Evolutionary conservation across 192 early-diverging fungal species (phyloP).

Genomic region (Dissophora ornata): DNA sequence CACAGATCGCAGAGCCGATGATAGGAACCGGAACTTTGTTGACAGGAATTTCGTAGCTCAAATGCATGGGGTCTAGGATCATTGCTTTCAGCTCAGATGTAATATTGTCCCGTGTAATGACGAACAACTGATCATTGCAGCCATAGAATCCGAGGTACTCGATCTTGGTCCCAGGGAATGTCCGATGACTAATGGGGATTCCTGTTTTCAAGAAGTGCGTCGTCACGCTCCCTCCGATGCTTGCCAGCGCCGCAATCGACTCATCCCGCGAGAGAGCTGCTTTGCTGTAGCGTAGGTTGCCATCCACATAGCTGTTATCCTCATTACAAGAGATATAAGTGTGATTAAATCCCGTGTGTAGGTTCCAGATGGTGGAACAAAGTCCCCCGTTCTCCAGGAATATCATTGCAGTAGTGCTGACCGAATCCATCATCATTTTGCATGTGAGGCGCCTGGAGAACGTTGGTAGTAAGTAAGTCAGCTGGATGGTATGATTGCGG

Average conservation of each 20-base stretch:
- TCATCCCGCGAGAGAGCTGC: slow-evolving; percentile 43
- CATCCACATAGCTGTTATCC: slow-evolving; percentile 29
- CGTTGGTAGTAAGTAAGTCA: slow-evolving; percentile 40
- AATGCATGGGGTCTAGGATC: slow-evolving; percentile 33
- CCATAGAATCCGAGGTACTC: slow-evolving; percentile 39
- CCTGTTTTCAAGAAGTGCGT: slow-evolving; percentile 46
- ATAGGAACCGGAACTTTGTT: slow-evolving; percentile 38
- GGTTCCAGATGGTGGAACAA: slow-evolving; percentile 47
- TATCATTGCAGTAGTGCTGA: slow-evolving; percentile 44
- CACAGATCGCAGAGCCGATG: slow-evolving; percentile 15
- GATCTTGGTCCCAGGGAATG: slow-evolving; percentile 35
- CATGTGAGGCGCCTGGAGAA: slow-evolving; percentile 42
- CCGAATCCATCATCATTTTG: slow-evolving; percentile 51
- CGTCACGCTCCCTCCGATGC: slow-evolving; percentile 38
- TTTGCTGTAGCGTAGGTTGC: slow-evolving; percentile 39
- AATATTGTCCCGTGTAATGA: slow-evolving; percentile 22
- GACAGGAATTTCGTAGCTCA: slow-evolving; percentile 22
- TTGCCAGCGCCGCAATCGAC: slow-evolving; percentile 49
- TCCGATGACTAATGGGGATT: slow-evolving; percentile 30
- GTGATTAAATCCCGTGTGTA: slow-evolving; percentile 34
- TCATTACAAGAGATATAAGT: slow-evolving; percentile 40
- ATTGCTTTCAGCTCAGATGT: slow-evolving; percentile 22
- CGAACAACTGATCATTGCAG: slow-evolving; percentile 31
- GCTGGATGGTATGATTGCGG: slow-evolving; percentile 33
- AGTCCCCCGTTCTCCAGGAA: slow-evolving; percentile 42